phyloP scores from a whole-genome alignment of 768 basidiomycete genomes.

The Russula olivacea region DNA sequence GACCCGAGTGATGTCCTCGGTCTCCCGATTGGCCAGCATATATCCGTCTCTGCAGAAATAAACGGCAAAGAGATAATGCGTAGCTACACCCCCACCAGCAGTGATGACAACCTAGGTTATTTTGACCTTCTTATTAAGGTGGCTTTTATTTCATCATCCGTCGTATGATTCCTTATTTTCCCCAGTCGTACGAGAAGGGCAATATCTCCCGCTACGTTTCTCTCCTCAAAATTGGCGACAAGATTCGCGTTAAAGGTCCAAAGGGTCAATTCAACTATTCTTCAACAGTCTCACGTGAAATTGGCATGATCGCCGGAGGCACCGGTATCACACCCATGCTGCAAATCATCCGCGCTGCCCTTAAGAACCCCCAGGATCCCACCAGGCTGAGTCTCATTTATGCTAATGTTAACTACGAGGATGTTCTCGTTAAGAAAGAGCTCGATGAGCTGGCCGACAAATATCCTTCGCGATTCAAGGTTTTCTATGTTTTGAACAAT shows the following conservation, averaged over 20 bases:
- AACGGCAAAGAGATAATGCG: constrained; percentile 85
- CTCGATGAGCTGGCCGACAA: constrained; percentile 69
- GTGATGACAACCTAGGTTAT: constrained; percentile 86
- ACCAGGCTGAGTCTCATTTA: constrained; percentile 88
- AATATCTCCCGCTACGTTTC: constrained; percentile 90
- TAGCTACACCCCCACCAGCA: constrained; percentile 93
- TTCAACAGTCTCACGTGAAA: constrained; percentile 61
- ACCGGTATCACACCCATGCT: constrained; percentile 99
- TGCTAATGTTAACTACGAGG: constrained; percentile 89
- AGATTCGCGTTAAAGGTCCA: constrained; percentile 87
- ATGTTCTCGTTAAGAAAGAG: constrained; percentile 87
- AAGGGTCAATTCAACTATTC: constrained; percentile 91
- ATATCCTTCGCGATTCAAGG: constrained; percentile 64
- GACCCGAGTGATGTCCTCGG: constrained; percentile 72
- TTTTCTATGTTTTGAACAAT: constrained; percentile 93
- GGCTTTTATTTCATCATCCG: constrained; percentile 9
- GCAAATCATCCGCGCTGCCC: constrained; percentile 91
- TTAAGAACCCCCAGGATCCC: constrained; percentile 81
- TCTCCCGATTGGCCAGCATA: constrained; percentile 95
- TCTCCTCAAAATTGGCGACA: constrained; percentile 80
- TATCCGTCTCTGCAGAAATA: constrained; percentile 85
- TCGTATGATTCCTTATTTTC: background rate
- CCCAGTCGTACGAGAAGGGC: constrained; percentile 90
- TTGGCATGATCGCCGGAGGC: constrained; percentile 98
- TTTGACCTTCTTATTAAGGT: constrained; percentile 99